phyloP scores from a whole-genome alignment of 2,329 filamentous ascomycete species.

The Diaporthe eres region DNA sequence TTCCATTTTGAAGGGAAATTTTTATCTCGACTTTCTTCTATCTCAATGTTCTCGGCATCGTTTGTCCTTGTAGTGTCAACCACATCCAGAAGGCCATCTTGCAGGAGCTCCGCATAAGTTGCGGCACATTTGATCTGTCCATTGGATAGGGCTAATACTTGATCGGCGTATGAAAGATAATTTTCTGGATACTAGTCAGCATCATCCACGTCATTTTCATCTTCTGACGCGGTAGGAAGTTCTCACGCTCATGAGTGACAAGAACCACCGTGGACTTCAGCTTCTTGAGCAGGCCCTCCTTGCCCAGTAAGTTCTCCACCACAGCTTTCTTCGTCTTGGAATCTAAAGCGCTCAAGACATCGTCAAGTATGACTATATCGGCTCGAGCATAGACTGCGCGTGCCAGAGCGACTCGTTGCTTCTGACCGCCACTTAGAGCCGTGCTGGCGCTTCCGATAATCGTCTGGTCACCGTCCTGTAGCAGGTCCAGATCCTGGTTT shows the following conservation, averaged over 20 bases:
- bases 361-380: slow-evolving; percentile 52
- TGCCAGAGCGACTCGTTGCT: slow-evolving; percentile 48
- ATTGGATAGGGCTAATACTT: neutral
- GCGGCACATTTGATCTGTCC: neutral
- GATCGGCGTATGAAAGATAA: neutral
- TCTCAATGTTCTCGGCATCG: neutral
- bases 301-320: slow-evolving; percentile 49
- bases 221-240: too few species aligned
- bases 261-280: slow-evolving; percentile 50
- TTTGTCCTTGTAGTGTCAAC: neutral
- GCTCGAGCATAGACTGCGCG: slow-evolving; percentile 51
- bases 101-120: too few species aligned
- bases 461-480: neutral
- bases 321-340: slow-evolving; percentile 50
- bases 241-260: slow-evolving; percentile 50
- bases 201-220: neutral
- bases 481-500: neutral
- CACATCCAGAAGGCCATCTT: neutral
- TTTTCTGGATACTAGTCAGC: slow-evolving; percentile 52
- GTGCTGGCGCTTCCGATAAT: neutral
- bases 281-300: slow-evolving; percentile 48
- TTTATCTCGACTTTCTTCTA: neutral
- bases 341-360: slow-evolving; percentile 54
- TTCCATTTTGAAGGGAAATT: neutral
- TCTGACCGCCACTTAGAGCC: neutral